Conservation (phyloP, 179 eudicot species). For the Vitellaria paradoxa region DNA sequence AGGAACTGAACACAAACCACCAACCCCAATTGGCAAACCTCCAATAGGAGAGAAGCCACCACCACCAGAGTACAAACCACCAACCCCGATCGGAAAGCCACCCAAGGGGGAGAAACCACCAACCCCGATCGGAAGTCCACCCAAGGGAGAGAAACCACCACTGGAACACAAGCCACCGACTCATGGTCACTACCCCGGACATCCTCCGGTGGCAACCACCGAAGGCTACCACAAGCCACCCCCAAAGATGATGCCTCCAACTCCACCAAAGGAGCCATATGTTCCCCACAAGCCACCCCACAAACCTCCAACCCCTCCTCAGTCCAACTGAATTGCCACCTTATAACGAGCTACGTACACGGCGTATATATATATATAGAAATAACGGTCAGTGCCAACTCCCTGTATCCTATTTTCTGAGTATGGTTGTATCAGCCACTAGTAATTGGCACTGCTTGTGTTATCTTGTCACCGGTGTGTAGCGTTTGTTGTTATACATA, state of each 20-base stretch:
- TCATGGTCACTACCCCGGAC: constrained; percentile 11
- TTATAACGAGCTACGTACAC: neutral
- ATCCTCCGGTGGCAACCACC: neutral
- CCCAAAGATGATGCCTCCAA: neutral
- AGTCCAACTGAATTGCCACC: neutral
- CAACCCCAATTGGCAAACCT: neutral
- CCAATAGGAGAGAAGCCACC: no score
- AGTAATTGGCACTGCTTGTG: neutral
- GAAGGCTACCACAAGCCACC: constrained; percentile 2
- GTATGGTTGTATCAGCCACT: neutral
- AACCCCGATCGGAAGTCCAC: no score
- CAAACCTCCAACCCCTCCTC: constrained; percentile 4
- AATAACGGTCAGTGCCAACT: constrained; percentile 5
- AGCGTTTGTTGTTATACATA: no score
- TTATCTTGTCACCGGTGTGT: neutral
- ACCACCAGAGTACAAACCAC: no score
- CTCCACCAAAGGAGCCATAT: constrained; percentile 6
- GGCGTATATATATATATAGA: neutral
- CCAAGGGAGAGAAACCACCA: neutral
- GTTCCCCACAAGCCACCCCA: constrained; percentile 6
- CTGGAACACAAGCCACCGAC: constrained; percentile 7
- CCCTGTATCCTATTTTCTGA: neutral
- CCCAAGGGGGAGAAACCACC: no score
- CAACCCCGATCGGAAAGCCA: no score
- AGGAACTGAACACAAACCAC: constrained; percentile 7